Percentiles rank a stretch among this genome's conserved stretches.
Evolutionary conservation across 2,329 filamentous ascomycete genomes (phyloP).

Genomic region (Dactylellina parvicollis): DNA sequence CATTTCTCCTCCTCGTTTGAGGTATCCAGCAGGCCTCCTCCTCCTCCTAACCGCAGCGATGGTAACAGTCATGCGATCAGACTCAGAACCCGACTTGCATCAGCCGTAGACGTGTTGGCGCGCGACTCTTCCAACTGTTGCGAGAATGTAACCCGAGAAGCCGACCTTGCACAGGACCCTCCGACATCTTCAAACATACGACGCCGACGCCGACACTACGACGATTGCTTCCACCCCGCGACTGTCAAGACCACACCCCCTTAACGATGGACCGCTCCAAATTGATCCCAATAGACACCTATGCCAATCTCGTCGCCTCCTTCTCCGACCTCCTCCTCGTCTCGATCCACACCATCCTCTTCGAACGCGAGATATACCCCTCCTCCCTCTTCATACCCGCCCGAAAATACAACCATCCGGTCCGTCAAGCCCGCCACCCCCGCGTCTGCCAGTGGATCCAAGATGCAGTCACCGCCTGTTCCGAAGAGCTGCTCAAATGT

Average conservation of each 20-base stretch:
- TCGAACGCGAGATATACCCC: slow-evolving; percentile 83
- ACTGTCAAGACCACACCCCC: neutral
- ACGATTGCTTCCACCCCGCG: neutral
- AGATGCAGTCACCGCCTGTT: slow-evolving; percentile 78
- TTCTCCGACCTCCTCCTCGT: slow-evolving; percentile 84
- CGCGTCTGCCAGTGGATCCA: slow-evolving; percentile 85
- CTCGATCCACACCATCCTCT: slow-evolving; percentile 85
- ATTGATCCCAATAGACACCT: slow-evolving; percentile 39
- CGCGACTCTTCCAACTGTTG: too few species aligned
- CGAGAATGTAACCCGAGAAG: neutral
- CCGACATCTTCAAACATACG: neutral
- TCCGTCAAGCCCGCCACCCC: slow-evolving; percentile 86
- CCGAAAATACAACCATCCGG: slow-evolving; percentile 82
- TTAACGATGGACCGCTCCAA: slow-evolving; percentile 63
- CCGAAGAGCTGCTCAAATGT: slow-evolving; percentile 72
- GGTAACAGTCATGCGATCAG: neutral
- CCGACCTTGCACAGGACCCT: neutral
- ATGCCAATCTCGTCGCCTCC: slow-evolving; percentile 68
- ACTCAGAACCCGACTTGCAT: neutral
- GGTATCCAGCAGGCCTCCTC: neutral
- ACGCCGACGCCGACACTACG: too few species aligned
- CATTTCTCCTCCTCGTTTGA: neutral
- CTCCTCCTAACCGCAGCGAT: neutral
- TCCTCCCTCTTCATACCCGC: slow-evolving; percentile 78
- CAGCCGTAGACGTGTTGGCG: neutral